Evolutionary conservation across 495 filamentous ascomycete genomes (phyloP).

Genomic region (Pyrenula aspistea): DNA sequence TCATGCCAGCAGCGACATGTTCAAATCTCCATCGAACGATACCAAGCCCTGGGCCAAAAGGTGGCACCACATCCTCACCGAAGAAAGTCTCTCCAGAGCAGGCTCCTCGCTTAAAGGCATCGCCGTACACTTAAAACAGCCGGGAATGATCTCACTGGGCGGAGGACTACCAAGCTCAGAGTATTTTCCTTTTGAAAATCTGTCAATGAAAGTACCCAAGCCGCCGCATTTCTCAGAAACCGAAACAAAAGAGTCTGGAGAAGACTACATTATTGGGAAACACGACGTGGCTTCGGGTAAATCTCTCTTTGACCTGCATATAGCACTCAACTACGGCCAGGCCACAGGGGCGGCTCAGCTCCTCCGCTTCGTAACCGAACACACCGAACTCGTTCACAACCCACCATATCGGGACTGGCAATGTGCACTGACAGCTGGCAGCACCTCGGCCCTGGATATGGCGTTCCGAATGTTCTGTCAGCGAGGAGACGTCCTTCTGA

Average conservation of each 20-base stretch:
- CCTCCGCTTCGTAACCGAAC: slow-evolving; percentile 62
- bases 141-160: slow-evolving; percentile 75
- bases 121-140: slow-evolving; percentile 59
- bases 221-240: slow-evolving; percentile 57
- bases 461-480: slow-evolving; percentile 66
- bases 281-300: slow-evolving; percentile 61
- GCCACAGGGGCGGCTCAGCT: slow-evolving; percentile 76
- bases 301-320: slow-evolving; percentile 59
- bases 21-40: slow-evolving; percentile 53
- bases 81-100: slow-evolving; percentile 23
- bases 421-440: slow-evolving; percentile 62
- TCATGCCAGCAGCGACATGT: slow-evolving; percentile 65
- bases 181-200: slow-evolving; percentile 74
- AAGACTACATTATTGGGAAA: slow-evolving; percentile 57
- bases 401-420: slow-evolving; percentile 81
- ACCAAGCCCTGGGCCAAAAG: slow-evolving; percentile 70
- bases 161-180: slow-evolving; percentile 81
- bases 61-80: slow-evolving; percentile 56
- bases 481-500: slow-evolving; percentile 58
- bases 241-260: slow-evolving; percentile 40
- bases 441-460: slow-evolving; percentile 66
- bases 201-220: slow-evolving; percentile 55
- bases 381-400: slow-evolving; percentile 44
- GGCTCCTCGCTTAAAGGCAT: slow-evolving; percentile 66
- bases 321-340: slow-evolving; percentile 84